Evolutionary conservation across 108 stramenopile genomes (phyloP).

Genomic region (Fragilaria crotonensis): DNA sequence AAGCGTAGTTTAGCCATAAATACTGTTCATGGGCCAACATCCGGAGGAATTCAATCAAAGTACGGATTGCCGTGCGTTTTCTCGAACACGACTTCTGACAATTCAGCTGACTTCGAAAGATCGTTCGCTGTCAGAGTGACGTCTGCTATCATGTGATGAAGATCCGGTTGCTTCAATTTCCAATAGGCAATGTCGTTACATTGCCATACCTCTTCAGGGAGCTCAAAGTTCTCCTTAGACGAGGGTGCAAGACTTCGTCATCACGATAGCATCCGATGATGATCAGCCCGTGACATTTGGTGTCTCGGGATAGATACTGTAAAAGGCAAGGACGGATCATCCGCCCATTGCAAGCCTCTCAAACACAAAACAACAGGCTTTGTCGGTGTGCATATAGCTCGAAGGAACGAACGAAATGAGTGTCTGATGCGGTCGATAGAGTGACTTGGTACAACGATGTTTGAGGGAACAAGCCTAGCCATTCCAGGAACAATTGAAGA

Average conservation of each 20-base stretch:
- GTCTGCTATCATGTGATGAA: slow-evolving; percentile 9
- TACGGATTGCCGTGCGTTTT: slow-evolving; percentile 32
- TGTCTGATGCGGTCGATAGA: slow-evolving; percentile 9
- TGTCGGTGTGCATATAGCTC: slow-evolving; percentile 6
- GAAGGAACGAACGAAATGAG: slow-evolving; percentile 4
- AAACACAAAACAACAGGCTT: slow-evolving; percentile 13
- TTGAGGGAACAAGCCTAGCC: background rate
- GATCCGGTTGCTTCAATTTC: slow-evolving; percentile 4
- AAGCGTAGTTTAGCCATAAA: slow-evolving; percentile 8
- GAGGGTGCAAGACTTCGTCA: slow-evolving; percentile 31
- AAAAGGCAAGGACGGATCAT: slow-evolving; percentile 20
- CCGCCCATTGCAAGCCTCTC: slow-evolving; percentile 30
- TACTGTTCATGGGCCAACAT: slow-evolving; percentile 1
- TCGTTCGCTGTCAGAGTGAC: slow-evolving; percentile 4
- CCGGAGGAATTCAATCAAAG: slow-evolving; percentile 18
- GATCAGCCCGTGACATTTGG: slow-evolving; percentile 5
- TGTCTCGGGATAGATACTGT: slow-evolving; percentile 5
- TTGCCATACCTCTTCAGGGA: background rate
- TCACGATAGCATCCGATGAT: slow-evolving; percentile 41
- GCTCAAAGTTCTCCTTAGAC: background rate
- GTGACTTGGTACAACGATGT: background rate
- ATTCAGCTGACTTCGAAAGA: background rate
- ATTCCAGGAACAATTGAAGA: background rate
- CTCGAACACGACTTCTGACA: slow-evolving; percentile 4
- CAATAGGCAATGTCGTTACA: slow-evolving; percentile 1